Evolutionary conservation across 441 rosid species (phyloP).

Genomic region (Adansonia rubrostipa): DNA sequence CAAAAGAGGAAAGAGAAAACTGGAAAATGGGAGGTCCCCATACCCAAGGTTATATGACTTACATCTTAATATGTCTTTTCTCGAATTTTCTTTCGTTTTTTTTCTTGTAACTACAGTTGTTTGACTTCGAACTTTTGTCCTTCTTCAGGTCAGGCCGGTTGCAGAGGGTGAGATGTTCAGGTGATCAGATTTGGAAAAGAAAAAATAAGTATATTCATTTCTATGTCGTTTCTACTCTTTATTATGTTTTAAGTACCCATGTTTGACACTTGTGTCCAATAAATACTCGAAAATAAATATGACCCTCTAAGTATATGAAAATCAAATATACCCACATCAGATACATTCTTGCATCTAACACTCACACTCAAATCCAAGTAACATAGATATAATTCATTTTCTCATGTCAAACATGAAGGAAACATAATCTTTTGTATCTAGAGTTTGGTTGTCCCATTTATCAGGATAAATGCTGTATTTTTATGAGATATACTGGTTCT

Average conservation of each 20-base stretch:
- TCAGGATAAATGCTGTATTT: not conserved
- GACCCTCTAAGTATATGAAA: too few relatives aligned
- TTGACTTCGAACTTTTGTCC: constrained; percentile 16
- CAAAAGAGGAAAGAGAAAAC: constrained; percentile 98
- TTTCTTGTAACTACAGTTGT: not conserved
- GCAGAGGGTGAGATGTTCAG: constrained; percentile 98
- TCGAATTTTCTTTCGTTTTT: not conserved
- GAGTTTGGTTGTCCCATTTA: not conserved
- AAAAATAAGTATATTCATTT: constrained; percentile 54
- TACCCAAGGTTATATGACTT: constrained; percentile 66
- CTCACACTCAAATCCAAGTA: too few relatives aligned
- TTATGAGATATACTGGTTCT: not conserved
- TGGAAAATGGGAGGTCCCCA: constrained; percentile 97
- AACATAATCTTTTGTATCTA: not conserved
- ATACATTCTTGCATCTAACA: too few relatives aligned
- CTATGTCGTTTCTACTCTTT: too few relatives aligned
- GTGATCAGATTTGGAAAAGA: constrained; percentile 77
- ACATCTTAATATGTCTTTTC: not conserved
- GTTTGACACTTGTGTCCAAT: too few relatives aligned
- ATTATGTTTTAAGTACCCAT: too few relatives aligned
- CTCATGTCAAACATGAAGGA: not conserved
- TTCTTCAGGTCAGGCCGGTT: constrained; percentile 81
- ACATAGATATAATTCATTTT: not conserved
- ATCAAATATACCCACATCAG: too few relatives aligned
- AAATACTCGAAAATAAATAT: too few relatives aligned